These are phyloP conservation scores for Phyllosticta citribraziliensis DNA, from an alignment of 2,329 filamentous ascomycete species.

Conservation along the genomic window DNA sequence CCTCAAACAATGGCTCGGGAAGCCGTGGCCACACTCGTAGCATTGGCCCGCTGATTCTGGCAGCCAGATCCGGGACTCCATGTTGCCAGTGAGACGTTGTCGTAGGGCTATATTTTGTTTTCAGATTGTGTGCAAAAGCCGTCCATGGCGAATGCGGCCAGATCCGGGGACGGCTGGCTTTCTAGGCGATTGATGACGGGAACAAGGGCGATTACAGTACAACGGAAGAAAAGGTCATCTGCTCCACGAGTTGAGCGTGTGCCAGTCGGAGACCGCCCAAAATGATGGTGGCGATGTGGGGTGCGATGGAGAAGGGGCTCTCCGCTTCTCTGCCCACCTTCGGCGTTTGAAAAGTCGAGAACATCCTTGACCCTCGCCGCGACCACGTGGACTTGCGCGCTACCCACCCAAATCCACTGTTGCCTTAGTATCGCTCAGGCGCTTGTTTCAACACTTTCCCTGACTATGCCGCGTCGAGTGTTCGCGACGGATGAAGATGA, in stretches of 20 bases:
- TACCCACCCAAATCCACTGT: not conserved
- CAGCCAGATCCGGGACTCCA: not conserved
- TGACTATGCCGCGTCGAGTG: not conserved
- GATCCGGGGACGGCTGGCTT: no score
- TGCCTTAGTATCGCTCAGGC: not conserved
- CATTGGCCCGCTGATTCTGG: not conserved
- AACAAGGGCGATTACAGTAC: no score
- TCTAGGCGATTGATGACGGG: no score
- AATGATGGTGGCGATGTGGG: not conserved
- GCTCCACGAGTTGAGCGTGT: not conserved
- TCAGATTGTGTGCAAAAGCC: no score
- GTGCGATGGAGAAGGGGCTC: not conserved
- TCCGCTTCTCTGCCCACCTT: not conserved
- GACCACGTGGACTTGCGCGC: not conserved
- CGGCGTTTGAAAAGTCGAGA: not conserved
- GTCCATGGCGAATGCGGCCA: no score
- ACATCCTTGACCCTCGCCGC: not conserved
- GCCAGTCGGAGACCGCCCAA: not conserved
- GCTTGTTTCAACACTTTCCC: not conserved
- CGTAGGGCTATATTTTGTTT: no score
- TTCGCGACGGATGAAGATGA: not conserved
- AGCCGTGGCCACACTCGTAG: not conserved
- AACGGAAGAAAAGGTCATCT: no score
- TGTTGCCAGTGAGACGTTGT: not conserved
- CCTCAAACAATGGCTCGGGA: not conserved